Evolutionary conservation across 2,329 filamentous ascomycete species (phyloP), one percentile per base, ranked within the genome.

Genomic region (Coniochaeta prunicola): DNA sequence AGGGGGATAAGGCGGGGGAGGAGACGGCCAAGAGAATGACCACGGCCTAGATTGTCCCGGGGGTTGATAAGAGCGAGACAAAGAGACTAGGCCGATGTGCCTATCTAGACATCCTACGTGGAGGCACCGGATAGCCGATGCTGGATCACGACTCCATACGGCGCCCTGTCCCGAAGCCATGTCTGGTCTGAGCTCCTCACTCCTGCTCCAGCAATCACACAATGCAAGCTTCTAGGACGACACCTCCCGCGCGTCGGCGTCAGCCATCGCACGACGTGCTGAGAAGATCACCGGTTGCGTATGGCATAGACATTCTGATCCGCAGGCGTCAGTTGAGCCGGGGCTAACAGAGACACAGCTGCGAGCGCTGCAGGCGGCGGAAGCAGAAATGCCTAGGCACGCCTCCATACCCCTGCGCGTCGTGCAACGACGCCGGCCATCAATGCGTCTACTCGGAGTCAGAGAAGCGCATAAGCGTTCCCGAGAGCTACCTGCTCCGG

Each of bases 381-480:
- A 59, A 59, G 54, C 58, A 59, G 42, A 59, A 59, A 40, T 59
- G 58, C 42, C 48, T 34, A 15, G 58, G 58, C 30, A 57, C 58
- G 53, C 58, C 58, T 19, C 58, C 58, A n/a, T 59, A 59, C 42
- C 58, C 58, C 21, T 59, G 58, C 19, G 58, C 58, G 6, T 38
- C 53, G 26, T 59, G 58, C 30, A 53, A 50, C 31, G 58, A 57
- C 26, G 58, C 38, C 3, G 53, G 58, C 26, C 54, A 57, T n/a
- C 8, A 24, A 9, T 59, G 58, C 34, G 53, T 59, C 10, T 59
- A 59, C 42, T 59, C 58, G 5, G 58, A 59, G 33, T 59, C 58
- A 15, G 58, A 59, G 54, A 59, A 59, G 31, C 58, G 58, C 53
- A 57, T 59, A 53, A 59, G 58, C 54, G 58, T 59, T 12, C 53